Evolutionary conservation across 164 flowering plant species (phyloP), one percentile per base, ranked within the genome.

Genomic region (Pachysandra terminalis): DNA sequence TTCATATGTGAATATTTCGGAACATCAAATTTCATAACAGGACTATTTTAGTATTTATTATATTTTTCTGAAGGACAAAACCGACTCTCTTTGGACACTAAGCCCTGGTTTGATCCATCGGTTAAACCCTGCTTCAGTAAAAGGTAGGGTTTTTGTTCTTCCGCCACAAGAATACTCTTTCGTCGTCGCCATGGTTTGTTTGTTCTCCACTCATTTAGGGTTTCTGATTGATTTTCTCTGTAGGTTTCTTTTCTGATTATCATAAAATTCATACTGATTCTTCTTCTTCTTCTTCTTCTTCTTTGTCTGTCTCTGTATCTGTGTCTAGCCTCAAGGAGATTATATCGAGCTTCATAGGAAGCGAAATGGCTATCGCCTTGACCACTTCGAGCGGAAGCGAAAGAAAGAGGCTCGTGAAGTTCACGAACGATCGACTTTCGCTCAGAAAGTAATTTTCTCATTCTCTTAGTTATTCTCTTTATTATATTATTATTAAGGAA

Each of bases 341-440:
- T 88, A 95, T 77, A 95, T 95, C 35, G 98, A 95, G 64, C 86
- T 87, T 28, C 93, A 87, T 68, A 78, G 84, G 73, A 95, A 92
- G 91, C 76, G 98, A 49, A 57, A 88, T 90, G 99, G 99, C 24
- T 81, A 84, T 59, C 89, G 98, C 73, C 90, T 17, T 48, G 99
- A 95, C 59, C 87, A 87, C 81, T 85, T 85, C 79, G 97, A 95
- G 81, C 86, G 97, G 49, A 90, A 95, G 82, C 89, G 99, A 56
- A 95, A 95, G 95, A 92, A 76, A 82, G 96, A 89, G 71, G 99
- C 99, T 53, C 98, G 99, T 70, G 88, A 87, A 74, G 95, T 88
- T 61, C 96, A 92, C 77, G 82, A 85, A 82, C 86, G 83, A 28
- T 89, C 99, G 15, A 67, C 74, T 19, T 68, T 59, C 15, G 98